Conservation (phyloP, 306 rosid species). For the Malus orientalis region DNA sequence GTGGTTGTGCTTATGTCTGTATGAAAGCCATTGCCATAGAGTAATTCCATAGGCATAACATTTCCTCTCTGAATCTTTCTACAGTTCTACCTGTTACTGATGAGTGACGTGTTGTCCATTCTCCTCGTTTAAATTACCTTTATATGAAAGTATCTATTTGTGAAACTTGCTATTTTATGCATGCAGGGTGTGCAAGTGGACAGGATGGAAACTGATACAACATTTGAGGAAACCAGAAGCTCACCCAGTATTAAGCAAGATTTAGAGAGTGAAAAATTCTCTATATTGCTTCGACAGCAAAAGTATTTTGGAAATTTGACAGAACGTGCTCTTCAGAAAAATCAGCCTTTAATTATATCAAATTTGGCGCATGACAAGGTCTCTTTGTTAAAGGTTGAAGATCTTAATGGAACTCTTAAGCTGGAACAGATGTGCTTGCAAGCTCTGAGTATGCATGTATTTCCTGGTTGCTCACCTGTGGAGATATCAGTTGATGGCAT, state of each 20-base stretch:
- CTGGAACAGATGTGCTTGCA: conserved; percentile 76
- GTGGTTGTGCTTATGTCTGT: background rate
- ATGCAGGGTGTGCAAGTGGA: conserved; percentile 74
- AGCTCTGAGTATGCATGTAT: conserved; percentile 57
- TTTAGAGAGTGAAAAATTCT: conserved; percentile 45
- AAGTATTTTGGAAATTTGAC: conserved; percentile 66
- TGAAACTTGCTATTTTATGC: conserved; percentile 4
- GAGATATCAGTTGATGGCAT: conserved; percentile 43
- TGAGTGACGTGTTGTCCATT: background rate
- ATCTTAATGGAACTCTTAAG: conserved; percentile 48
- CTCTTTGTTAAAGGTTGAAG: conserved; percentile 32
- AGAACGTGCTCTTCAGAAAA: conserved; percentile 76
- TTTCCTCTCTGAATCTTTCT: background rate
- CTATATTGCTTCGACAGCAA: conserved; percentile 60
- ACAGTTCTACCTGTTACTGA: background rate
- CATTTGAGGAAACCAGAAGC: conserved; percentile 39
- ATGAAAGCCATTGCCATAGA: background rate
- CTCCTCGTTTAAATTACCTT: background rate
- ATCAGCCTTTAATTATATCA: conserved; percentile 63
- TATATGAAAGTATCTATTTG: background rate
- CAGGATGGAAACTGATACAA: conserved; percentile 38
- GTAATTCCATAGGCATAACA: background rate
- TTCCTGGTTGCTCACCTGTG: conserved; percentile 45
- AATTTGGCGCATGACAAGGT: conserved; percentile 62
- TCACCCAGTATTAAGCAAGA: conserved; percentile 40